Evolutionary conservation across 2,329 filamentous ascomycete species (phyloP).

Genomic region (Corniculantispora saksenae): DNA sequence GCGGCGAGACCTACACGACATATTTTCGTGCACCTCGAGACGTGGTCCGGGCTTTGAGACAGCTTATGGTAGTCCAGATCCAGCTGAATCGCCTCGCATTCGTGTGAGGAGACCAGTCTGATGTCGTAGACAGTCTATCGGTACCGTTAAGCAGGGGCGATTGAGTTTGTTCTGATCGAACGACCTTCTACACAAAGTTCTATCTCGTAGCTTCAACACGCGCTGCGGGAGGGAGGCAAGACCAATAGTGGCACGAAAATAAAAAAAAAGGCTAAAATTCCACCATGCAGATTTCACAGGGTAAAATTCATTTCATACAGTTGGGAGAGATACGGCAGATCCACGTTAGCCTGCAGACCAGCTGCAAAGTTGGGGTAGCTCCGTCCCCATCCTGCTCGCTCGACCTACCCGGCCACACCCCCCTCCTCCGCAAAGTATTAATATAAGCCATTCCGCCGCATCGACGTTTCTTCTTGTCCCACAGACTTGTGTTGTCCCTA

Average conservation of each 20-base stretch:
- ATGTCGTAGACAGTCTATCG: too few relatives aligned
- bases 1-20: background rate
- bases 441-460: background rate
- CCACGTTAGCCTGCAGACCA: background rate
- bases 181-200: too few relatives aligned
- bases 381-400: background rate
- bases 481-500: background rate
- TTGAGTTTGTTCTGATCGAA: too few relatives aligned
- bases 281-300: too few relatives aligned
- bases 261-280: too few relatives aligned
- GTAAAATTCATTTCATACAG: too few relatives aligned
- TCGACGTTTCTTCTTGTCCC: background rate
- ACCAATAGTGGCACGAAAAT: too few relatives aligned
- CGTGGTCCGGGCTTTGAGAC: background rate
- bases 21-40: background rate
- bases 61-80: background rate
- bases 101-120: too few relatives aligned
- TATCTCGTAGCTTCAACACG: too few relatives aligned
- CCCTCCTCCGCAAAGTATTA: conserved; percentile 6
- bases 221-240: too few relatives aligned
- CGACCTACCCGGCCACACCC: background rate
- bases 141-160: too few relatives aligned
- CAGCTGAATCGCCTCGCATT: background rate
- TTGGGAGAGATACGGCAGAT: background rate
- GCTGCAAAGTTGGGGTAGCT: conserved; percentile 15